Percentiles rank a stretch among this genome's conserved stretches.
Conservation (phyloP, 169 alveolate genomes). For the Plasmodium knowlesi region DNA sequence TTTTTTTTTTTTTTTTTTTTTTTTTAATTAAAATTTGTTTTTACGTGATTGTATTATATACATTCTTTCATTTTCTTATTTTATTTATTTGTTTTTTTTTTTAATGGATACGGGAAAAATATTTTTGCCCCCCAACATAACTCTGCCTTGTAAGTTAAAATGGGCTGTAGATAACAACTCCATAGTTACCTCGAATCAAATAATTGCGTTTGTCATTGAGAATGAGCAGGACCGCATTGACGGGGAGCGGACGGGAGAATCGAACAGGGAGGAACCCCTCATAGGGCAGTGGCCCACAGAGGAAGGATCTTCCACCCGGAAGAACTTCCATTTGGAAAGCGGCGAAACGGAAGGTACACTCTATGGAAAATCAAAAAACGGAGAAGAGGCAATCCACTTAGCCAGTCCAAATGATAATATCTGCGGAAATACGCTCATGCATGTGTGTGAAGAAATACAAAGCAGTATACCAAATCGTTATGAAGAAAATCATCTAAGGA, state of each 20-base stretch:
- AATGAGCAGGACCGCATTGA: background rate
- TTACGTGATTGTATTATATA: background rate
- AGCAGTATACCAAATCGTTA: background rate
- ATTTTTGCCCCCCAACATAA: slow-evolving; percentile 26
- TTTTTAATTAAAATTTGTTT: background rate
- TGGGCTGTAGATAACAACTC: slow-evolving; percentile 69
- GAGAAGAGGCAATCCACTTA: background rate
- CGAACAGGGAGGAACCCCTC: background rate
- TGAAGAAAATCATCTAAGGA: background rate
- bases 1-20: background rate
- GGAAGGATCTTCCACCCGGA: background rate
- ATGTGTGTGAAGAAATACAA: background rate
- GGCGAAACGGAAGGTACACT: background rate
- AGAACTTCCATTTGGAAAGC: background rate
- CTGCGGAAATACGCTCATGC: background rate
- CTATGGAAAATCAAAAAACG: background rate
- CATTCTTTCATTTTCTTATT: background rate
- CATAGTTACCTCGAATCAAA: slow-evolving; percentile 52
- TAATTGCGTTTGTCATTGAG: slow-evolving; percentile 64
- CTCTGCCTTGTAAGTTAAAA: slow-evolving; percentile 66
- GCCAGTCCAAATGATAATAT: background rate
- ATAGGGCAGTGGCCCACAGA: background rate
- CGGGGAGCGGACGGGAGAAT: background rate
- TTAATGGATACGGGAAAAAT: slow-evolving; percentile 56
- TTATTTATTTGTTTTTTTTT: background rate